phyloP scores from a whole-genome alignment of 2,329 filamentous ascomycete species.

The Neopestalotiopsis sp. region DNA sequence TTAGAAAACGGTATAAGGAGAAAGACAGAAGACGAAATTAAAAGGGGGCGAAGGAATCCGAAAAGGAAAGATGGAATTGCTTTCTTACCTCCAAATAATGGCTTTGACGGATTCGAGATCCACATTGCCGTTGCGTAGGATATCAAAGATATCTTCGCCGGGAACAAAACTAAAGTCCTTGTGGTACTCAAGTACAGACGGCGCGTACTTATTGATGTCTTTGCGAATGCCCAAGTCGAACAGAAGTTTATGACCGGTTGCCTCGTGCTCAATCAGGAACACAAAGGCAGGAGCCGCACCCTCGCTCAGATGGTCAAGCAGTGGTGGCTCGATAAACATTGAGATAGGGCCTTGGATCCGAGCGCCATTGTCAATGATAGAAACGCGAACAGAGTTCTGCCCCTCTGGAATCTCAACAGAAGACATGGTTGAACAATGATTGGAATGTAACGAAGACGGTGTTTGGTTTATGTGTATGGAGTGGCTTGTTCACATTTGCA shows the following conservation, averaged over 20 bases:
- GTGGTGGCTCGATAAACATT: conserved; percentile 1
- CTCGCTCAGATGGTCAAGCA: not conserved
- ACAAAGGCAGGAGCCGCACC: not conserved
- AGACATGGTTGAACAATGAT: not conserved
- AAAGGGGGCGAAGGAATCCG: too few relatives aligned
- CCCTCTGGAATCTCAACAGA: not conserved
- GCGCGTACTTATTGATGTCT: not conserved
- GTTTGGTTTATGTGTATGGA: not conserved
- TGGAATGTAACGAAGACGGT: not conserved
- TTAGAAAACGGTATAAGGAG: not conserved
- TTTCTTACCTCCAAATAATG: not conserved
- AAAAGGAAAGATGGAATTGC: not conserved
- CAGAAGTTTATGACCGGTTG: not conserved
- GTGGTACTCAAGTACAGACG: not conserved
- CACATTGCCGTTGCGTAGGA: not conserved
- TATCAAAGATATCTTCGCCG: not conserved
- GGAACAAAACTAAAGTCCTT: not conserved
- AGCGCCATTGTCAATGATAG: not conserved
- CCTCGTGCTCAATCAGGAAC: not conserved
- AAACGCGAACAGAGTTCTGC: not conserved
- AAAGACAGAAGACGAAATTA: too few relatives aligned
- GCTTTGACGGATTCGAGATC: not conserved
- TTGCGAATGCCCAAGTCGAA: conserved; percentile 5
- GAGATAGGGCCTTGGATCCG: not conserved
- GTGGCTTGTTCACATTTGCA: not conserved